Evolutionary conservation across 2,329 filamentous ascomycete species (phyloP).

Genomic region (Ophiostoma ulmi): DNA sequence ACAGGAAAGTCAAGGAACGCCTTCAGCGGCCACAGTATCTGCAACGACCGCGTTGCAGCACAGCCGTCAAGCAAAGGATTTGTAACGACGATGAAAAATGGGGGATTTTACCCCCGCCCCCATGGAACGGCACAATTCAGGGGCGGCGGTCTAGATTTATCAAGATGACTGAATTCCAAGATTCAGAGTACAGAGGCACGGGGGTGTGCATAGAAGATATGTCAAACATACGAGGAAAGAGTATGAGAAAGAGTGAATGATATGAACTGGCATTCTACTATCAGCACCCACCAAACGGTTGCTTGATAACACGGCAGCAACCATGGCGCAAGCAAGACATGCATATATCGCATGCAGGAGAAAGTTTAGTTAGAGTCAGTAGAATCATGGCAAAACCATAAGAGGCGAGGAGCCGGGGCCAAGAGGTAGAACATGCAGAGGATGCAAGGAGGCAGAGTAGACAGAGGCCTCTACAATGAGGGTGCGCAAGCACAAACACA

Average conservation of each 20-base stretch:
- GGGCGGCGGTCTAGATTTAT: background rate
- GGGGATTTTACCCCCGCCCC: background rate
- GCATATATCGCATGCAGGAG: constrained; percentile 4
- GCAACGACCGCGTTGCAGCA: no score
- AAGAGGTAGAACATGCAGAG: background rate
- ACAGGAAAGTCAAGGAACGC: no score
- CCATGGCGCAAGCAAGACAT: constrained; percentile 6
- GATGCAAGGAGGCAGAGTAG: background rate
- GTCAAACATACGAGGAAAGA: background rate
- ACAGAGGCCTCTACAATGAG: background rate
- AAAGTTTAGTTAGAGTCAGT: background rate
- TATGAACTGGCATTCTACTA: background rate
- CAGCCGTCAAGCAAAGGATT: no score
- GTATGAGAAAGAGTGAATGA: background rate
- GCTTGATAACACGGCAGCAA: background rate
- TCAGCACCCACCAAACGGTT: background rate
- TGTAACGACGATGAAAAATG: background rate
- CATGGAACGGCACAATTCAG: background rate
- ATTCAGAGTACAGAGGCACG: background rate
- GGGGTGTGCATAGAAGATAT: background rate
- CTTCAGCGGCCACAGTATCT: no score
- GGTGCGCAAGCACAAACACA: background rate
- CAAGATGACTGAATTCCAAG: background rate
- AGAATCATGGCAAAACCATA: background rate
- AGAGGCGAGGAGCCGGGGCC: background rate